Evolutionary conservation across 495 filamentous ascomycete species (phyloP).

Genomic region (Penicillium ochrochloron): DNA sequence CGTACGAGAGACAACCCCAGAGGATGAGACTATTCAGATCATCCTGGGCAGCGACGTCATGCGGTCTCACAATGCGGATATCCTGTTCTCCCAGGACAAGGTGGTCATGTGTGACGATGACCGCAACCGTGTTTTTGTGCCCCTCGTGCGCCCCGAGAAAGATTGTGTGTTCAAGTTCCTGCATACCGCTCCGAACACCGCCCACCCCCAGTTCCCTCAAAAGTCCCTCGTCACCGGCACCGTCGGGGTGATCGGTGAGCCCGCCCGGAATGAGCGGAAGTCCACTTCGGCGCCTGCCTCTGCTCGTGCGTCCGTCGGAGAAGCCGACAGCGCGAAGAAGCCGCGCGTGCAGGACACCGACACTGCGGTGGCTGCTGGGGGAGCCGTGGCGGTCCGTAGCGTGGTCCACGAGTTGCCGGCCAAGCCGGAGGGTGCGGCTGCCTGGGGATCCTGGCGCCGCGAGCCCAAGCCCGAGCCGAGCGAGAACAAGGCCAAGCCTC

Average conservation of each 20-base stretch:
- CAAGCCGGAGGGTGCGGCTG: slow-evolving; percentile 53
- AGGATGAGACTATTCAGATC: slow-evolving; percentile 68
- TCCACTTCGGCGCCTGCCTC: slow-evolving; percentile 31
- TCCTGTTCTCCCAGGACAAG: slow-evolving; percentile 88
- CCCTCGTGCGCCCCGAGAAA: slow-evolving; percentile 91
- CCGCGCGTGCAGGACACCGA: slow-evolving; percentile 17
- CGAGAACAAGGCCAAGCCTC: slow-evolving; percentile 52
- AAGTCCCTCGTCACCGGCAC: slow-evolving; percentile 21
- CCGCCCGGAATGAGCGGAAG: slow-evolving; percentile 18
- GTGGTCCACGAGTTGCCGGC: slow-evolving; percentile 25
- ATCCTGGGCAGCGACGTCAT: slow-evolving; percentile 88
- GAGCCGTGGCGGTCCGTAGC: slow-evolving; percentile 1
- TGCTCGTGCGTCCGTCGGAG: slow-evolving; percentile 35
- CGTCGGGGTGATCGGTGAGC: slow-evolving; percentile 39
- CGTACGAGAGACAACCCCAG: slow-evolving; percentile 60
- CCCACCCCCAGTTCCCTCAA: slow-evolving; percentile 15
- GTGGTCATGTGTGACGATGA: slow-evolving; percentile 87
- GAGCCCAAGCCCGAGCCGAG: slow-evolving; percentile 52
- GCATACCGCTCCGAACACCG: slow-evolving; percentile 56
- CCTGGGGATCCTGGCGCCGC: slow-evolving; percentile 74
- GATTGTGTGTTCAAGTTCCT: slow-evolving; percentile 79
- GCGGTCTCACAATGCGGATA: slow-evolving; percentile 84
- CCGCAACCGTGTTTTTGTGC: slow-evolving; percentile 85
- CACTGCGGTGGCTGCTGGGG: neutral
- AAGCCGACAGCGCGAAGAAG: slow-evolving; percentile 46